Base-by-base conservation (phyloP, 2,329 filamentous ascomycete genomes). In the Trichoderma guizhouense region DNA sequence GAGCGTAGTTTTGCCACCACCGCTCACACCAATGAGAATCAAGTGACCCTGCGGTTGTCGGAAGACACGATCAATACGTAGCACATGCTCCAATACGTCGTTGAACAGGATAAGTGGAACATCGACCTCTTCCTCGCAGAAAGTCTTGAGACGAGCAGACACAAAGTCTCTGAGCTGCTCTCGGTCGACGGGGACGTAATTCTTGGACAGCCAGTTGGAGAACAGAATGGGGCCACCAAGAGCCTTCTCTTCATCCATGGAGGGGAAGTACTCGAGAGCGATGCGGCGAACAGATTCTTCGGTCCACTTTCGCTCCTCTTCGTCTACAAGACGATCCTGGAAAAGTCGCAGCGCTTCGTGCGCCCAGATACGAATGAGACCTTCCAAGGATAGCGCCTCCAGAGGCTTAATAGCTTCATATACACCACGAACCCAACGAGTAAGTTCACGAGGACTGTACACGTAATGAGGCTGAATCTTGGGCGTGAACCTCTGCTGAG, bases 81-180 rank as follows among this genome's bases (percentile, higher is more conserved):
- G 86, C 34, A 98, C 97, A 82, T 99, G 97, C 79, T 99, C 97
- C 73, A 99, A 86, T 11, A 99, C 96, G 81, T 99, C 96, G 80
- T 99, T 98, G 86, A 99, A 99, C n/a, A 99, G 86, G 74, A 99
- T 97, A 64, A 99, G 89, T 43, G 97, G 96, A 66, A 99, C 97
- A 81, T 99, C 96, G 15, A 99, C 95, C 80, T 99, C 97, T 86
- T 99, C 96, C 79, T 99, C 97, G 79, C 96, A 99, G 87, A 99
- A 99, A 0, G 96, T 99, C 85, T 93, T 95, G 73, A 99, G 89
- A 79, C 96, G 91, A 66, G 96, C 96, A 83, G 98, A 98, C 80
- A 99, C 96, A 76, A 98, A 99, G 76, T 98, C 96, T 76, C 97
- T 91, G 47, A 99, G 87, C 78, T 97, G 92, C 79, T 99, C 96